phyloP scores from a whole-genome alignment of 306 rosid species.

The Hylodesmum podocarpum region DNA sequence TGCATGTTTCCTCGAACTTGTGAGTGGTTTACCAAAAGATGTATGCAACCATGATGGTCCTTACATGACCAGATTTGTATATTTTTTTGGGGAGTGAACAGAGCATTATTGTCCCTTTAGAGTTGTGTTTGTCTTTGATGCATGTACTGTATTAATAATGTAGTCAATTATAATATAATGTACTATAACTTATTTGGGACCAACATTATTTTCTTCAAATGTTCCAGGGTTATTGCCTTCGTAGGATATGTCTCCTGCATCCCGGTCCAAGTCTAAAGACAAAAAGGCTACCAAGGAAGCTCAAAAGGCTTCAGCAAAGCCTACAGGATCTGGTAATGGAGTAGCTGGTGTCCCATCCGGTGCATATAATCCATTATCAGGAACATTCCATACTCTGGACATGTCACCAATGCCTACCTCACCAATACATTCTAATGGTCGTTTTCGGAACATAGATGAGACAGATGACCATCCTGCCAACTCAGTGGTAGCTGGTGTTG shows the following conservation, averaged over 20 bases:
- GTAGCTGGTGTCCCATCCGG: constrained; percentile 68
- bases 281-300: constrained; percentile 67
- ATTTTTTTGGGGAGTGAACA: too few species aligned
- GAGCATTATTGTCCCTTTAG: too few species aligned
- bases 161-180: too few species aligned
- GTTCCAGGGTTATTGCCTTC: too few species aligned
- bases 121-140: too few species aligned
- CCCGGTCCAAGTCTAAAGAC: constrained; percentile 79
- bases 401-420: constrained; percentile 45
- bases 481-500: constrained; percentile 50
- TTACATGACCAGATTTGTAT: too few species aligned
- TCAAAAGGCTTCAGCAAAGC: constrained; percentile 56
- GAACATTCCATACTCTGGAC: constrained; percentile 80
- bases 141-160: too few species aligned
- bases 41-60: too few species aligned
- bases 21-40: too few species aligned
- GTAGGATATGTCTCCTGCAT: constrained; percentile 85
- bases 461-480: constrained; percentile 71
- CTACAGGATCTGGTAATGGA: constrained; percentile 59
- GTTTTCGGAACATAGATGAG: constrained; percentile 79
- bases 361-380: constrained; percentile 78
- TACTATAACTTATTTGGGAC: too few species aligned
- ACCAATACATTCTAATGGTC: constrained; percentile 62
- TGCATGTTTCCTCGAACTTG: too few species aligned
- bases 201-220: too few species aligned